Percentiles rank a stretch among this genome's conserved stretches.
Conservation (phyloP, 306 rosid genomes). For the Nissolia schottii region DNA sequence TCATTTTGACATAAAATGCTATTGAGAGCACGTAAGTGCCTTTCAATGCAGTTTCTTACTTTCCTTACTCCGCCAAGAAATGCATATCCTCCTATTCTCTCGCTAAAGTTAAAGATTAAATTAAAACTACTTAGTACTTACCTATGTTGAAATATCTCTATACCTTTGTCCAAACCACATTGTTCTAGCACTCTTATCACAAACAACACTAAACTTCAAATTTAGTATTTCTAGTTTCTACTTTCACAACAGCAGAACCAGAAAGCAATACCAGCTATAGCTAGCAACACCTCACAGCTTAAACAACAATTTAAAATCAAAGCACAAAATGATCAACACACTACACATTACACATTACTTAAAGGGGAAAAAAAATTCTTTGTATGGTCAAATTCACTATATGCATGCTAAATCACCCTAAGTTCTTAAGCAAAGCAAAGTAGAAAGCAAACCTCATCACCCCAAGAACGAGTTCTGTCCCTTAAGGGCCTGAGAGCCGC, state of each 20-base stretch:
- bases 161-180: constrained; percentile 11
- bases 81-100: not conserved
- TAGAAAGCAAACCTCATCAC: constrained; percentile 76
- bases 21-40: not conserved
- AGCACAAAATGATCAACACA: not conserved
- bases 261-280: not conserved
- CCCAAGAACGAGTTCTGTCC: constrained; percentile 88
- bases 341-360: not conserved
- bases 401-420: not conserved
- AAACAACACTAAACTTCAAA: not conserved
- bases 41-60: constrained; percentile 2
- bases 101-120: not conserved
- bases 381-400: not conserved
- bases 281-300: not conserved
- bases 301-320: not conserved
- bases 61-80: not conserved
- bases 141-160: not conserved
- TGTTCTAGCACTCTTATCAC: not conserved
- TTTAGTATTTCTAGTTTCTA: constrained; percentile 1
- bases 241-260: not conserved
- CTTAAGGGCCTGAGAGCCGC: constrained; percentile 80
- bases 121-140: not conserved
- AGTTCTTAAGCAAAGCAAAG: not conserved
- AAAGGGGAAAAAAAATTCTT: not conserved
- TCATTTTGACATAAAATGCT: not conserved